phyloP scores from a whole-genome alignment of 352 stramenopile genomes.

The Detonula confervacea region DNA sequence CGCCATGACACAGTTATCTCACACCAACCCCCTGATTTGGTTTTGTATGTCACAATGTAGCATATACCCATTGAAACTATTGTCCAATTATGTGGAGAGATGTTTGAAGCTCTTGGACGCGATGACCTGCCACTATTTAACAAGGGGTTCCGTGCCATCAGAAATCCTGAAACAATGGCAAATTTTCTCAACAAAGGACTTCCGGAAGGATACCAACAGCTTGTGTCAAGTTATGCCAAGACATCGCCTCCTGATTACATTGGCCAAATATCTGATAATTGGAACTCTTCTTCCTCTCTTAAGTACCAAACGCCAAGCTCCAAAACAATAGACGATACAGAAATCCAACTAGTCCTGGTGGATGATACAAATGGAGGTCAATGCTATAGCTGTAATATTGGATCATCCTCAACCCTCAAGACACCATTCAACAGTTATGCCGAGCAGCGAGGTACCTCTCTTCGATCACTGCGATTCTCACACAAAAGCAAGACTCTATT shows the following conservation, averaged over 20 bases:
- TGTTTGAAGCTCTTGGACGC: neutral
- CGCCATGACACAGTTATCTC: no score
- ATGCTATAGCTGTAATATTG: conserved; percentile 6
- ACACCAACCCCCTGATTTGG: no score
- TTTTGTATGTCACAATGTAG: no score
- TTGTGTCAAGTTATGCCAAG: neutral
- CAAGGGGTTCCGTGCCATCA: neutral
- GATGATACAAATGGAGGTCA: neutral
- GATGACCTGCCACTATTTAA: neutral
- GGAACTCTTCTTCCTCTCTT: neutral
- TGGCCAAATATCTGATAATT: conserved; percentile 9
- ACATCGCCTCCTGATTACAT: neutral
- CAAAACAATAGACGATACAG: neutral
- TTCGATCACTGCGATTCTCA: conserved; percentile 30
- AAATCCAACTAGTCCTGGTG: conserved; percentile 16
- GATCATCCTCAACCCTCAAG: conserved; percentile 16
- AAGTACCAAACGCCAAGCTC: neutral
- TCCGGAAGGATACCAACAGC: conserved; percentile 7
- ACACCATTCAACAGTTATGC: conserved; percentile 35
- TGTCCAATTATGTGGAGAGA: neutral
- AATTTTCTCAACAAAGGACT: conserved; percentile 2
- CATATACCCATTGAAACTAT: neutral
- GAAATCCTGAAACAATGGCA: neutral
- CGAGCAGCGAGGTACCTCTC: conserved; percentile 20
- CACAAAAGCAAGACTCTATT: conserved; percentile 30